Conservation (phyloP, 352 stramenopile genomes). For the Phytophthora quininea region DNA sequence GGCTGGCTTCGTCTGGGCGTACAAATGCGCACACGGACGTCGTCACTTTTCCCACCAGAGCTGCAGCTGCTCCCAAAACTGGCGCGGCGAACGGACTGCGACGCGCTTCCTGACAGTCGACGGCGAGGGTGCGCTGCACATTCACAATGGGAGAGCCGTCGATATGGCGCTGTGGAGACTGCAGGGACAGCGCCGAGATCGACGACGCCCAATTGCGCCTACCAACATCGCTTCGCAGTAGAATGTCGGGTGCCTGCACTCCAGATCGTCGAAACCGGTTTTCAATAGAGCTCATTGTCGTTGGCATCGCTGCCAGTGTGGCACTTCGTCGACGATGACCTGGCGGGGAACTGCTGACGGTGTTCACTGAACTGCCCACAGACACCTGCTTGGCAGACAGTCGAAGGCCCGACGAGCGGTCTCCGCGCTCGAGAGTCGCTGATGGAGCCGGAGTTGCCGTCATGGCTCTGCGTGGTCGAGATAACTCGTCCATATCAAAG, state of each 20-base stretch:
- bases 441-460: conserved; percentile 16
- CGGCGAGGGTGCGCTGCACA: conserved; percentile 14
- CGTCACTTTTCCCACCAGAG: conserved; percentile 25
- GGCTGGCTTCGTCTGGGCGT: conserved; percentile 22
- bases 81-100: conserved; percentile 21
- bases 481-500: conserved; percentile 27
- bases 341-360: conserved; percentile 32
- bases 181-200: conserved; percentile 47
- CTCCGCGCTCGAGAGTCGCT: conserved; percentile 12
- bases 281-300: not conserved
- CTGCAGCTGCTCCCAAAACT: conserved; percentile 34
- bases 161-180: conserved; percentile 37
- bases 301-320: conserved; percentile 11
- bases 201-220: conserved; percentile 51
- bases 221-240: conserved; percentile 52
- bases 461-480: conserved; percentile 26
- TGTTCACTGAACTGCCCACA: conserved; percentile 29
- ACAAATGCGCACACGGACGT: conserved; percentile 29
- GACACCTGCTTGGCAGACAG: conserved; percentile 35
- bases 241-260: conserved; percentile 40
- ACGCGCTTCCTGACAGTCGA: conserved; percentile 18
- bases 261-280: conserved; percentile 19
- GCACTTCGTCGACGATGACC: conserved; percentile 30
- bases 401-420: conserved; percentile 11
- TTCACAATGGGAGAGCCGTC: conserved; percentile 32